These are phyloP conservation scores for Castanea mollissima DNA, from an alignment of 306 rosid genomes.

Conservation along the genomic window DNA sequence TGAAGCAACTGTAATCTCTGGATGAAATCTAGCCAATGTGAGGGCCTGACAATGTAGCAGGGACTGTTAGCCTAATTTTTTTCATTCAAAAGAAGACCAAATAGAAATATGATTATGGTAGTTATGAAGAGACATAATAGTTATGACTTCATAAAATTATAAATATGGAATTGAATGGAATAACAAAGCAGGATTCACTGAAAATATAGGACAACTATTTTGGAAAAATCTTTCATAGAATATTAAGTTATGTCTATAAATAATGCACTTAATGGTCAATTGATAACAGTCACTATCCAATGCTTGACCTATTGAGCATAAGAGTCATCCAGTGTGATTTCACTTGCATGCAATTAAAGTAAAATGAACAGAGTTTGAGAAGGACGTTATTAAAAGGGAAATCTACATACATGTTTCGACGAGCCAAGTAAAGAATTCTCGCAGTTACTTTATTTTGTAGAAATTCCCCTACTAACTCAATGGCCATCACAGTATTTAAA, in stretches of 20 bases:
- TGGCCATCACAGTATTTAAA: slow-evolving; percentile 60
- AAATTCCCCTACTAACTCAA: slow-evolving; percentile 79
- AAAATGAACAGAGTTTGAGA: not conserved
- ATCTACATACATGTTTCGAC: slow-evolving; percentile 65
- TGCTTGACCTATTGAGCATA: not conserved
- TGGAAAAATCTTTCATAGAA: not conserved
- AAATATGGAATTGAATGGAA: not conserved
- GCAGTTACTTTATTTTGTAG: slow-evolving; percentile 62
- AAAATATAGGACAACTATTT: slow-evolving; percentile 2
- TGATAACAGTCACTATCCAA: not conserved
- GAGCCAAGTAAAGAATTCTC: slow-evolving; percentile 75
- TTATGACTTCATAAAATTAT: slow-evolving; percentile 11
- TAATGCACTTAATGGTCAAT: not conserved
- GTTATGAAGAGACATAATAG: not conserved
- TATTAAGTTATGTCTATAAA: not conserved
- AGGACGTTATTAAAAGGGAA: slow-evolving; percentile 2
- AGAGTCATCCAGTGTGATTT: slow-evolving; percentile 4
- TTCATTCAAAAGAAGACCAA: slow-evolving; percentile 1
- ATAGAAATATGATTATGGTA: slow-evolving; percentile 1
- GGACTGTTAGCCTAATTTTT: slow-evolving; percentile 17
- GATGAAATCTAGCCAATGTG: slow-evolving; percentile 69
- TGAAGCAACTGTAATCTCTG: slow-evolving; percentile 62
- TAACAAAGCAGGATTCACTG: slow-evolving; percentile 11
- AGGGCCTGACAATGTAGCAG: slow-evolving; percentile 56
- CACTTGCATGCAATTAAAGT: not conserved